These are phyloP conservation scores for Kockovaella imperatae DNA, from an alignment of 768 basidiomycete genomes.

Conservation along the genomic window DNA sequence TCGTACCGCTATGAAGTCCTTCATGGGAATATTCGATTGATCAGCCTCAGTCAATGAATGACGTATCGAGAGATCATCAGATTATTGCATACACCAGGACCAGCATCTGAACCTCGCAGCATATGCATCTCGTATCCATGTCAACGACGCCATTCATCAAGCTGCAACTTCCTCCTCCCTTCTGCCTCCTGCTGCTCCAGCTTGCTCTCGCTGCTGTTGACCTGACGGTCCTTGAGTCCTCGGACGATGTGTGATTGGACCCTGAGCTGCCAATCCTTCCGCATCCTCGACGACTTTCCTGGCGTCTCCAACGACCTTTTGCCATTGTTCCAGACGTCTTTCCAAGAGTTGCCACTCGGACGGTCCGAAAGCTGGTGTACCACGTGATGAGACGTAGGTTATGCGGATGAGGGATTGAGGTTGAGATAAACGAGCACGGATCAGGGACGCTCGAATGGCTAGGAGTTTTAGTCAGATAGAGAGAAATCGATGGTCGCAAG, in stretches of 20 bases:
- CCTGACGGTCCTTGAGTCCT: slow-evolving; percentile 3
- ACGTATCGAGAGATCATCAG: too few relatives aligned
- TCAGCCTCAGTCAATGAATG: too few relatives aligned
- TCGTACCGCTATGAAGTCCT: too few relatives aligned
- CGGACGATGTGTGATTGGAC: slow-evolving; percentile 12
- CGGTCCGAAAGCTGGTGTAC: slow-evolving; percentile 24
- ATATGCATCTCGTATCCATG: too few relatives aligned
- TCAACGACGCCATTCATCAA: too few relatives aligned
- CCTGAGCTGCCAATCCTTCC: slow-evolving; percentile 22
- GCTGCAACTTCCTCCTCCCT: slow-evolving; percentile 3
- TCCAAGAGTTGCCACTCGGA: slow-evolving; percentile 39
- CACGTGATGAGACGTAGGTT: slow-evolving; percentile 25
- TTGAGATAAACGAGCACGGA: slow-evolving; percentile 40
- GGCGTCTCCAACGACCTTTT: slow-evolving; percentile 34
- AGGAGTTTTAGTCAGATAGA: neutral
- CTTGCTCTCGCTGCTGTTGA: neutral
- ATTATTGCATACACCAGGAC: too few relatives aligned
- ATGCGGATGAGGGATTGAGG: slow-evolving; percentile 36
- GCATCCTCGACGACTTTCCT: slow-evolving; percentile 36
- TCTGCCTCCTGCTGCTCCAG: neutral
- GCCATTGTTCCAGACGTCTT: slow-evolving; percentile 38
- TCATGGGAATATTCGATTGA: too few relatives aligned
- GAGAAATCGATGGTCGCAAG: neutral
- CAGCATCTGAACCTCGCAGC: too few relatives aligned
- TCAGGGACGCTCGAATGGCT: slow-evolving; percentile 39